Percentiles rank a stretch among this genome's conserved stretches.
Conservation (phyloP, 352 stramenopile species). For the Phytophthora citricola region DNA sequence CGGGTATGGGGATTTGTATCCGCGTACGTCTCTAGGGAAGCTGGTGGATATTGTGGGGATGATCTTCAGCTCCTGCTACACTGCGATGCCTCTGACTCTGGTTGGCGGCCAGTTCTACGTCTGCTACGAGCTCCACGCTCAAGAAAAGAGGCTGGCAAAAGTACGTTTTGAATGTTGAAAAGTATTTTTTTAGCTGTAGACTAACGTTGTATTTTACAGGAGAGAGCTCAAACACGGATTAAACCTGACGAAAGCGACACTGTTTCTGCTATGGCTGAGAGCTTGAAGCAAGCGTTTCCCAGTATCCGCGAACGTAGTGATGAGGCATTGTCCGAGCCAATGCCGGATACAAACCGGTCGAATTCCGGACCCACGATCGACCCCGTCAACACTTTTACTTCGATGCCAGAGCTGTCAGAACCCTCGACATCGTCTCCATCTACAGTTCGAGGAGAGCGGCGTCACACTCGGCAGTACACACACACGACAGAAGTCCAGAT, state of each 20-base stretch:
- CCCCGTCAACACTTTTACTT: not conserved
- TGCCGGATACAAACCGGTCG: no score
- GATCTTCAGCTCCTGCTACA: conserved; percentile 68
- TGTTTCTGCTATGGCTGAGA: no score
- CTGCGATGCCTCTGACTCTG: conserved; percentile 65
- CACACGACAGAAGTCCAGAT: conserved; percentile 41
- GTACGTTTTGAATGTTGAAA: conserved; percentile 10
- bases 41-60: conserved; percentile 54
- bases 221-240: conserved; percentile 14
- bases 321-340: no score
- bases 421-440: not conserved
- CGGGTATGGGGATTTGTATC: conserved; percentile 56
- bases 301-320: not conserved
- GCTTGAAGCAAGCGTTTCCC: not conserved
- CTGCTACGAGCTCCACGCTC: conserved; percentile 57
- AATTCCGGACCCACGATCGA: not conserved
- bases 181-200: not conserved
- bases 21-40: conserved; percentile 48
- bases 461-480: not conserved
- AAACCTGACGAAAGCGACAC: conserved; percentile 2
- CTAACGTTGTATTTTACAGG: not conserved
- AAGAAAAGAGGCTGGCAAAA: conserved; percentile 38
- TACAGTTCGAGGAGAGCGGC: conserved; percentile 6
- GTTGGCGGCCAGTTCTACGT: conserved; percentile 68
- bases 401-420: not conserved